Base-by-base conservation (phyloP, 2,329 filamentous ascomycete genomes). In the Ceratocystis colombiana region DNA sequence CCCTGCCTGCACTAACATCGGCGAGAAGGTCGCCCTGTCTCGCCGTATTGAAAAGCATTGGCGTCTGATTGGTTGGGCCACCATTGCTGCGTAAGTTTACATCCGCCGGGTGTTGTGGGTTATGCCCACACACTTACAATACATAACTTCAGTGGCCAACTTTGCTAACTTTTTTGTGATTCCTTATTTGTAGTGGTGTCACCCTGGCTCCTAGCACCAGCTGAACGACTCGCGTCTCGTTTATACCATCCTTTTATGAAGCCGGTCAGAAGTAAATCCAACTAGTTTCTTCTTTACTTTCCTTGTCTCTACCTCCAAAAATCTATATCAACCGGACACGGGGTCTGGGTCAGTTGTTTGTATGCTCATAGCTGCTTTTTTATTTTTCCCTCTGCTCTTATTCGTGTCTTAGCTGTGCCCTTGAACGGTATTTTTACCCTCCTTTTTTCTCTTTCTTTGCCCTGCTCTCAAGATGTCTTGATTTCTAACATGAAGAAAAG, bases 21-120 rank as follows among this genome's bases (percentile, higher is more conserved):
- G 92, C 70, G 93, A 99, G 82, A 97, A 99, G 88, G 92, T 99
- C 73, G 94, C 94, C 53, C 82, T 99, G 74, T 91, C 87, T 76
- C 84, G 94, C 79, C 89, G 94, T 86, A 96, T 97, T 73, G 94
- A 99, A 79, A 97, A 97, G 85, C 93, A 96, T 79, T 97, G 93
- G 93, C 89, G 91, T 79, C 82, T 95, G 74, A 95, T 96, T 73
- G 90, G 90, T 72, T 95, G 90, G 90, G 88, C 88, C 68, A 91
- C 88, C 70, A 90, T 90, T 75, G 85, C 87, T 72, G 82, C 82
- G 81, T 84, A 79, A 79, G 81, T 80, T 69, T 25, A n/a, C 64
- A 30, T 22, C 20, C 12, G 12, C 45, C 61, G 28, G 46, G 22
- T 59, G 17, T 55, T 10, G 48, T 28, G 48, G 12, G 12, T 55